phyloP scores from a whole-genome alignment of 352 stramenopile species.

The Hyaloperonospora brassicae region DNA sequence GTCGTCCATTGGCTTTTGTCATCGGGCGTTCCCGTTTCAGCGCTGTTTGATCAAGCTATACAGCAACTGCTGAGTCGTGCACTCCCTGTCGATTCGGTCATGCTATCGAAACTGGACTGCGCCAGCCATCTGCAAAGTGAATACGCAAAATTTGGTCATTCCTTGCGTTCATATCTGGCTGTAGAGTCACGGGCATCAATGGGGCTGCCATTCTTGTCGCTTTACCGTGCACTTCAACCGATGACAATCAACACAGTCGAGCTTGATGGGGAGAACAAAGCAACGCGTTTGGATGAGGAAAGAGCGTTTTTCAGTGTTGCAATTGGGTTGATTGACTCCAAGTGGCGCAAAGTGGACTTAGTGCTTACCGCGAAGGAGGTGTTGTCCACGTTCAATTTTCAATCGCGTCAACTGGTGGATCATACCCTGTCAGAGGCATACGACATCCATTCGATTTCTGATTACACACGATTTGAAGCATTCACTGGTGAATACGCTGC shows the following conservation, averaged over 20 bases:
- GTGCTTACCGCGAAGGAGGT: constrained; percentile 19
- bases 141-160: constrained; percentile 16
- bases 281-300: constrained; percentile 1
- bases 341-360: constrained; percentile 28
- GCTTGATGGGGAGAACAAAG: constrained; percentile 1
- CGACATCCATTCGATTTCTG: constrained; percentile 8
- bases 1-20: no score
- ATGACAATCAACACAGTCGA: constrained; percentile 9
- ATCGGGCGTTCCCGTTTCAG: no score
- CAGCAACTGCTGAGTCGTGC: no score
- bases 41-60: no score
- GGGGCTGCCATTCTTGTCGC: constrained; percentile 19
- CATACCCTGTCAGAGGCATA: constrained; percentile 18
- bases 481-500: neutral
- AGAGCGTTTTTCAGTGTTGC: constrained; percentile 17
- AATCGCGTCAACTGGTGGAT: constrained; percentile 15
- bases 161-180: constrained; percentile 18
- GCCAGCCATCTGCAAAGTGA: no score
- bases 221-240: constrained; percentile 15
- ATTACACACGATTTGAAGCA: constrained; percentile 17
- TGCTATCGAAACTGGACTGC: no score
- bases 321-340: constrained; percentile 25
- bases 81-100: no score
- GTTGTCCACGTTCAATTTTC: constrained; percentile 9
- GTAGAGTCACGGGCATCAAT: constrained; percentile 16